Evolutionary conservation across 1,284 basidiomycete genomes (phyloP), one percentile per base, ranked within the genome.

Genomic region (Psilocybe mexicana): DNA sequence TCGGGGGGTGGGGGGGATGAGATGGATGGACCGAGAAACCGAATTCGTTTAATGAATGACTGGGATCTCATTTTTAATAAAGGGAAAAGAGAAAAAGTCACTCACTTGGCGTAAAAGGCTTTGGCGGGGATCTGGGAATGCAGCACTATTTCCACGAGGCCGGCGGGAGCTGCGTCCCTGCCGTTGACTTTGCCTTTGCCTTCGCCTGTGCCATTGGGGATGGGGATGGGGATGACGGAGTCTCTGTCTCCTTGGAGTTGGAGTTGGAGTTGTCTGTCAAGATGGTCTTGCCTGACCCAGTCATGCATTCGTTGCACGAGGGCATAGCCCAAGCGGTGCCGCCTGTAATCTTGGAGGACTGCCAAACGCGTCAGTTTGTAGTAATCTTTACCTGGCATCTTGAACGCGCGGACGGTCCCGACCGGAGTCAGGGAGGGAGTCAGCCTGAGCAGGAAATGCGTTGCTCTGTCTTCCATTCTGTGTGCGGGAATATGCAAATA

Each of bases 41-140:
- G 18, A 18, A 33, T 33, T 23, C 7, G 18, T 33, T 43, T 14
- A 52, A 36, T 38, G 30, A 8, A 43, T n/a, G 14, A 30, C 25
- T 43, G 6, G 30, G 52, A 44, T 44, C 33, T 53, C 50, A 26
- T 43, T 4, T 33, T 33, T 33, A 6, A 33, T 33, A 18, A 18
- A 18, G 18, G 18, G 30, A 33, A 33, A 33, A 6, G 30, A 50
- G 42, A 46, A 26, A 45, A 49, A 43, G 18, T 18, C 12, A 62
- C 85, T 71, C 72, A 91, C 90, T 81, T 89, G 70, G 80, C 78
- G 69, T 93, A 93, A 72, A 93, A 93, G 7, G 72, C 78, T 68
- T 81, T 87, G 54, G 81, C 87, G 45, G 80, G 80, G 35, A 92
- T 73, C 70, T 92, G 90, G 12, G 90, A 88, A 70, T 91, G 87